Conservation (phyloP, 768 basidiomycete species). For the Suillus plorans region DNA sequence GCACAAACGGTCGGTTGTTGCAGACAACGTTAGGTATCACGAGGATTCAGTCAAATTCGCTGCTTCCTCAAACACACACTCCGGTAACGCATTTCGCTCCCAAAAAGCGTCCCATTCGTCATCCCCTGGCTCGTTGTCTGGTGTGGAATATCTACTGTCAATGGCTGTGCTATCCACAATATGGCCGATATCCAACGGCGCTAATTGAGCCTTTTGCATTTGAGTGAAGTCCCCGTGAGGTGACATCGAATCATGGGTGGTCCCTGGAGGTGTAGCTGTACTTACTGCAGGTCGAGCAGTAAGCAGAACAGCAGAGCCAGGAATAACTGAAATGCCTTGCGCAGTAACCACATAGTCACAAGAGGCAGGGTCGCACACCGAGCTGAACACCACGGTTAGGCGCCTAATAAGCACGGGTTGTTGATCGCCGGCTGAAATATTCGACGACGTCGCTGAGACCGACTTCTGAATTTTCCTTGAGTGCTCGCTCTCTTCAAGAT, state of each 20-base stretch:
- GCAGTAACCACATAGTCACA: constrained; percentile 75
- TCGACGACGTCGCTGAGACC: constrained; percentile 14
- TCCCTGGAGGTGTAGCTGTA: neutral
- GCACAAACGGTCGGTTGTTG: neutral
- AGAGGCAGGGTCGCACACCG: constrained; percentile 52
- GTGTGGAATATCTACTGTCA: constrained; percentile 18
- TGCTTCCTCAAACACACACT: constrained; percentile 28
- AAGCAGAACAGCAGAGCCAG: constrained; percentile 21
- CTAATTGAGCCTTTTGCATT: constrained; percentile 20
- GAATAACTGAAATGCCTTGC: constrained; percentile 49
- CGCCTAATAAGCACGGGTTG: constrained; percentile 61
- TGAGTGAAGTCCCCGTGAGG: neutral
- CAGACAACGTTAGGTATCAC: neutral
- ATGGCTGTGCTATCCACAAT: constrained; percentile 26
- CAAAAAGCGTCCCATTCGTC: constrained; percentile 54
- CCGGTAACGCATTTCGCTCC: constrained; percentile 41
- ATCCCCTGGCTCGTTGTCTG: constrained; percentile 27
- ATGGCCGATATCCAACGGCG: constrained; percentile 38
- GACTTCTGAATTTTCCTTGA: constrained; percentile 22
- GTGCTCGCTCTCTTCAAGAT: constrained; percentile 40
- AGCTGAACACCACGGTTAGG: constrained; percentile 77
- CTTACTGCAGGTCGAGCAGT: neutral
- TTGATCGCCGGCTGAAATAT: constrained; percentile 27
- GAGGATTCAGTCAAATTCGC: neutral
- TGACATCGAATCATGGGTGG: neutral